These are phyloP conservation scores for Fusarium sp. DNA, from an alignment of 2,329 filamentous ascomycete species.

Conservation along the genomic window DNA sequence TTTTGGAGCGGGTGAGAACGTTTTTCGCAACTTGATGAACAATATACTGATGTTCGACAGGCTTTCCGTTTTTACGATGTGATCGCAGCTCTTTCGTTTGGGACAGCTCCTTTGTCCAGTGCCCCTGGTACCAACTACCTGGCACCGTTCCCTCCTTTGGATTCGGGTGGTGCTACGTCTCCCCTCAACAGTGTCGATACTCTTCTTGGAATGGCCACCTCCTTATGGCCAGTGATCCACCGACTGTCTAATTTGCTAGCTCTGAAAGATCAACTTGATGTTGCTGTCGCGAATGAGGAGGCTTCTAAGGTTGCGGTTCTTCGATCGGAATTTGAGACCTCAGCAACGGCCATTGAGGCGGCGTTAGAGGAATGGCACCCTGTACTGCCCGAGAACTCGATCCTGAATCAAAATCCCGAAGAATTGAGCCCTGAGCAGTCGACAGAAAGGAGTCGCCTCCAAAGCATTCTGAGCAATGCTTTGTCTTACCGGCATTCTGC, in stretches of 20 bases:
- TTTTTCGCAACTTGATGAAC: neutral
- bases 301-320: slow-evolving; percentile 62
- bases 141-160: slow-evolving; percentile 61
- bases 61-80: slow-evolving; percentile 76
- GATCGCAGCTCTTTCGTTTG: slow-evolving; percentile 72
- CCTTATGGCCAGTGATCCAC: slow-evolving; percentile 74
- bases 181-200: slow-evolving; percentile 68
- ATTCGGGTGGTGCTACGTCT: slow-evolving; percentile 60
- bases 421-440: slow-evolving; percentile 45
- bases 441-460: slow-evolving; percentile 59
- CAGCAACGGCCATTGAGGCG: slow-evolving; percentile 67
- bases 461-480: slow-evolving; percentile 70
- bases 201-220: slow-evolving; percentile 71
- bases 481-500: slow-evolving; percentile 71
- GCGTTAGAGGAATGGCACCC: slow-evolving; percentile 70
- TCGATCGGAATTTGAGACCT: slow-evolving; percentile 64
- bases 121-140: slow-evolving; percentile 62
- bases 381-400: slow-evolving; percentile 58
- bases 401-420: slow-evolving; percentile 42
- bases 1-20: slow-evolving; percentile 68
- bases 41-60: slow-evolving; percentile 52
- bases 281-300: slow-evolving; percentile 58
- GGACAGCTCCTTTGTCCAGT: slow-evolving; percentile 67
- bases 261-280: slow-evolving; percentile 65
- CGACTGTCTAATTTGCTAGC: slow-evolving; percentile 68